Evolutionary conservation across 495 filamentous ascomycete species (phyloP).

Genomic region (Xylaria flabelliformis): DNA sequence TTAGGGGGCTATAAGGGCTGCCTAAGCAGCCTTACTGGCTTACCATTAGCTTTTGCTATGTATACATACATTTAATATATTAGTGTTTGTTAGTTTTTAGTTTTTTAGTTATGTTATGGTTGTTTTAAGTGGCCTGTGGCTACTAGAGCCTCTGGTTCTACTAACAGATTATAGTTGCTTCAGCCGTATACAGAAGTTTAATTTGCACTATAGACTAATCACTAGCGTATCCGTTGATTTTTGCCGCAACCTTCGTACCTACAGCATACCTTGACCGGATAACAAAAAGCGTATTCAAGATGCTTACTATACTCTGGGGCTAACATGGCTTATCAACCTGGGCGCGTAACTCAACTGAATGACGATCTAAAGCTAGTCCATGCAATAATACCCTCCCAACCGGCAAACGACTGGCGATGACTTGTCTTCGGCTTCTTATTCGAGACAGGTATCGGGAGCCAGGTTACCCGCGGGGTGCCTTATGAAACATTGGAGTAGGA

Average conservation of each 20-base stretch:
- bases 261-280: background rate
- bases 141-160: too few relatives aligned
- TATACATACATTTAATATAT: too few relatives aligned
- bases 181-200: too few relatives aligned
- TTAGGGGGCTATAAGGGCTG: too few relatives aligned
- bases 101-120: too few relatives aligned
- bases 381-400: slow-evolving; percentile 15
- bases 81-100: too few relatives aligned
- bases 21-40: too few relatives aligned
- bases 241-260: background rate
- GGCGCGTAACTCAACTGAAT: background rate
- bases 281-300: background rate
- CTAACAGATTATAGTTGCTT: too few relatives aligned
- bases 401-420: slow-evolving; percentile 1
- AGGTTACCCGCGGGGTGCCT: background rate
- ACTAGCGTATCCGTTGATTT: too few relatives aligned
- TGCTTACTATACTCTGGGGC: slow-evolving; percentile 16
- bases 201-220: too few relatives aligned
- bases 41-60: too few relatives aligned
- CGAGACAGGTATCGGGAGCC: background rate
- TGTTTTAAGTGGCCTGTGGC: too few relatives aligned
- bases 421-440: background rate
- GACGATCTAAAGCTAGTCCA: background rate
- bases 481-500: slow-evolving; percentile 6
- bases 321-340: background rate